Evolutionary conservation across 1,284 basidiomycete genomes (phyloP), one percentile per base, ranked within the genome.

Genomic region (Moesziomyces sp.): DNA sequence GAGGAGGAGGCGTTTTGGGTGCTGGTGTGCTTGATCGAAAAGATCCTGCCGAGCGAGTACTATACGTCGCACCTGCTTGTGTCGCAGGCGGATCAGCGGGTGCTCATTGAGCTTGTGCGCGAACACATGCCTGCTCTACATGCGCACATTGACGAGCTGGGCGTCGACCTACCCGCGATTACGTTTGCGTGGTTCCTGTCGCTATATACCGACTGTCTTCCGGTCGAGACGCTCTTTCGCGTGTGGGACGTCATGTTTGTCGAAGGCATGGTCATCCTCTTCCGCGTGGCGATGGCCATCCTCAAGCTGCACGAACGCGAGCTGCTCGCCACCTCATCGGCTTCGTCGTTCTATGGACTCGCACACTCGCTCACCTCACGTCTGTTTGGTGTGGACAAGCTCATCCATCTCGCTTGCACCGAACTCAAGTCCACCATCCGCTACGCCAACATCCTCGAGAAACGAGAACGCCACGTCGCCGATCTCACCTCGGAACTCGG

Each of bases 111-210:
- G 76, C 92, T 94, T 58, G 91, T 98, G 1, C 88, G 89, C 42
- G 90, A 93, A 65, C 85, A 89, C 52, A 86, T 91, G 21, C 96
- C 96, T 0, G 90, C 89, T 81, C 85, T 97, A 1, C 88, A 91
- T 53, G 82, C 86, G 0, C 94, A 98, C 80, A 87, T 99, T 23
- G 87, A 87, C 4, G 88, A 90, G 18, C 88, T 97, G 0, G 92
- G 91, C 2, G 91, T 98, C 2, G 95, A 99, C 82, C 87, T 99
- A 5, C 91, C 92, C 1, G 94, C 94, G 0, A 93, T 98, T 60
- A 97, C 93, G 62, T 98, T 98, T 86, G 95, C 94, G 3, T 99
- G 96, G 96, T 97, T 98, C 86, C 86, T 99, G 42, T 95, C 93
- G 6, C 86, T 99, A 19, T 99, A 97, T 82, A 97, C 96, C 0